Base-by-base conservation (phyloP, 2,329 filamentous ascomycete genomes). In the Phaeosphaeriaceae sp. region DNA sequence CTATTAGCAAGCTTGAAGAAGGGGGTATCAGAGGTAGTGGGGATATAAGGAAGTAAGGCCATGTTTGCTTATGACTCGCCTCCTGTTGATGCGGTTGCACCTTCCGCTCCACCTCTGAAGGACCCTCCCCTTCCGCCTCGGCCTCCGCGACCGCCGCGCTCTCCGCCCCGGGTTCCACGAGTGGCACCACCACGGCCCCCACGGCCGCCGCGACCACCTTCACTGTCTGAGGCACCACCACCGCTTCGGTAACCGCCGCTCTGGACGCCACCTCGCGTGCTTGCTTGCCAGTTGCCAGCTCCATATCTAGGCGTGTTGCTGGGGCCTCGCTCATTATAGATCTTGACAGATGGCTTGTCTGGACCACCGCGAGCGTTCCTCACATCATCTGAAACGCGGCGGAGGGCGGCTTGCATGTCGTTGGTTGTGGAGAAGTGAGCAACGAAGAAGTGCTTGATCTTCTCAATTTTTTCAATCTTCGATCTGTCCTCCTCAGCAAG, bases 231-330 rank as follows among this genome's bases (percentile, higher is more conserved):
- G 50, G 90, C 90, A 44, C 86, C 89, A 43, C 69, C 89, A 67
- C 69, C 89, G 67, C 91, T 95, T 62, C 90, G 87, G 77, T 96
- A 96, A 51, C 90, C 91, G 61, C 88, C 89, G n/a, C 77, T 71
- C 57, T 80, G 79, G 21, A 78, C 77, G 40, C 85, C 84, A 44
- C 87, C 84, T 39, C 88, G 82, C 58, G 80, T 79, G 72, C 83
- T 88, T 38, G 86, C 86, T 60, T 81, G 78, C 83, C 83, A 86
- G 38, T 76, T 80, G 21, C 82, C 83, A 21, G 81, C 81, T 51
- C 81, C 81, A 42, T 74, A 75, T 46, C 74, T 72, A 52, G 68
- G 61, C 12, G 56, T 46, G 72, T 79, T 69, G 70, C 80, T 62
- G 83, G 83, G 60, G 12, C 34, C 42, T 12, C 62, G 62, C 84